Percentiles rank a stretch among this genome's conserved stretches.
Conservation (phyloP, 371 early-diverging fungal species). For the Saksenaea vasiformis region DNA sequence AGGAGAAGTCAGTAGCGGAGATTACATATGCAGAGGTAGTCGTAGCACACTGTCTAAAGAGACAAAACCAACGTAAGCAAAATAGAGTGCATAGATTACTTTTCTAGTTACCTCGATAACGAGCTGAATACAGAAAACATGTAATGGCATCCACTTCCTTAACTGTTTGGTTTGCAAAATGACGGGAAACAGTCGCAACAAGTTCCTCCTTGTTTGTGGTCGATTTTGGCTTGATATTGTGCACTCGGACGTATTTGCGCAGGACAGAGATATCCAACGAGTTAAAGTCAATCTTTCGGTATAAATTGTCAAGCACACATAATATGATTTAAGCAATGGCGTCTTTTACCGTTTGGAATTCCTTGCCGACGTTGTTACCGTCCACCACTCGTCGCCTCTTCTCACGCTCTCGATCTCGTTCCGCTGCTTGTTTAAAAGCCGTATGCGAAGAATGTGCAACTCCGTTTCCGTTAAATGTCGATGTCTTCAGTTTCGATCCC, state of each 20-base stretch:
- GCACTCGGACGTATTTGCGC: slow-evolving; percentile 49
- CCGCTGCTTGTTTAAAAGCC: slow-evolving; percentile 19
- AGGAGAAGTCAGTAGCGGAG: neutral
- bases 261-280: slow-evolving; percentile 40
- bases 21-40: slow-evolving; percentile 11
- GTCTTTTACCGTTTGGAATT: slow-evolving; percentile 45
- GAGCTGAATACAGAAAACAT: slow-evolving; percentile 51
- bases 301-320: neutral
- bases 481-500: slow-evolving; percentile 40
- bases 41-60: slow-evolving; percentile 14
- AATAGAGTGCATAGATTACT: neutral
- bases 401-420: slow-evolving; percentile 45
- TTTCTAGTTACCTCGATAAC: slow-evolving; percentile 38
- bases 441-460: slow-evolving; percentile 9
- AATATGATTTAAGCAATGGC: neutral
- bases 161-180: slow-evolving; percentile 51
- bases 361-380: slow-evolving; percentile 45
- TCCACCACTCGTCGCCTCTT: slow-evolving; percentile 40
- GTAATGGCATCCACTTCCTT: slow-evolving; percentile 53
- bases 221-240: slow-evolving; percentile 37
- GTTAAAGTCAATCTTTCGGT: slow-evolving; percentile 46
- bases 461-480: slow-evolving; percentile 22
- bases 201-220: slow-evolving; percentile 46
- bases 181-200: slow-evolving; percentile 48
- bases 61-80: neutral